Conservation (phyloP, 345 rosid genomes). For the Eucalyptus globulus region DNA sequence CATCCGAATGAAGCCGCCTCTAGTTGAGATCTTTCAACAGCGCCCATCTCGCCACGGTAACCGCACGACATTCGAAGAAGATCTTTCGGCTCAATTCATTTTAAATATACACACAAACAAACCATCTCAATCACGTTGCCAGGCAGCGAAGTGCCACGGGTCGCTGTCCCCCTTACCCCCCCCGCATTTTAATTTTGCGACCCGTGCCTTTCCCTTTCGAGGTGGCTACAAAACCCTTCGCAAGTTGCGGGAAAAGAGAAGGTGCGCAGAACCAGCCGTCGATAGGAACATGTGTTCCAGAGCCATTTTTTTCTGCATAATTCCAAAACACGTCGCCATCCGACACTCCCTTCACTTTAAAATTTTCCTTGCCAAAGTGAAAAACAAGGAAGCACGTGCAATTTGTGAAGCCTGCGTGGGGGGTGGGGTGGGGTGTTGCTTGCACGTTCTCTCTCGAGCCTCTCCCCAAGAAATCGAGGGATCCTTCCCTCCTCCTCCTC, state of each 20-base stretch:
- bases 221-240: neutral
- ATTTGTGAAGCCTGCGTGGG: neutral
- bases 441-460: neutral
- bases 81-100: neutral
- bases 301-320: neutral
- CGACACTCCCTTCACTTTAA: fast-evolving
- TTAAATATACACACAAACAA: neutral
- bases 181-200: neutral
- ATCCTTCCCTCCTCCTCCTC: neutral
- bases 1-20: neutral
- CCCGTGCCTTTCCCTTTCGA: neutral
- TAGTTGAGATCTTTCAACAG: neutral
- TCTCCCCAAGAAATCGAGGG: fast-evolving
- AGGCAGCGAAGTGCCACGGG: neutral
- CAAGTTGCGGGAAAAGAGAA: neutral
- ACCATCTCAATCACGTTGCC: neutral
- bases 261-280: neutral
- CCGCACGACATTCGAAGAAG: neutral
- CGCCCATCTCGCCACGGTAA: neutral
- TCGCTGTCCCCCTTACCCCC: neutral
- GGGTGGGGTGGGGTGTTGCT: neutral
- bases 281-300: neutral
- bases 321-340: neutral
- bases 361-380: neutral
- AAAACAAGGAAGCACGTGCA: neutral